Base-by-base conservation (phyloP, 148 eudicot species). In the Rheum nobile region DNA sequence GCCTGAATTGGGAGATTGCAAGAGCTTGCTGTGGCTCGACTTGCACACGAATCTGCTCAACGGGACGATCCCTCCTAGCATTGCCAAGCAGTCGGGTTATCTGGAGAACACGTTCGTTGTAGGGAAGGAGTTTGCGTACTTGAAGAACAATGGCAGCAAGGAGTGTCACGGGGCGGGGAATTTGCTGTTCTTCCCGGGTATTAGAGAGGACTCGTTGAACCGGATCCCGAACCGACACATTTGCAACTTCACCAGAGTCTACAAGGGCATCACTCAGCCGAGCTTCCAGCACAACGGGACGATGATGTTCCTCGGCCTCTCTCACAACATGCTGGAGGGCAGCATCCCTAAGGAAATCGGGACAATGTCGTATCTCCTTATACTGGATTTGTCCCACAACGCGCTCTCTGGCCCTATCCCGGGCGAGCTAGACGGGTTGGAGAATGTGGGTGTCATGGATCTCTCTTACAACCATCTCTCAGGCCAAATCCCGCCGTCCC, bases 121-220 rank as follows among this genome's bases (percentile, higher is more conserved):
- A 0, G 97, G 90, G 43, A 93, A 91, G 78, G 79, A 82, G 67
- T 91, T 81, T 57, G 84, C 82, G 1, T 93, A 93, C 67, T 82
- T 93, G 76, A 93, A 84, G 80, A 93, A 91, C 41, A 85, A 87
- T 72, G 95, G 95, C 21, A 88, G 95, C 75, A 77, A 81, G 71
- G 82, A 87, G 69, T 93, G 97, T 57, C 97, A 84, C 75, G 98
- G 98, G 63, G 83, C 95, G 0, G 98, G 98, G 43, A 91, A 89
- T 85, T 83, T 93, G 86, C 89, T 93, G 19, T 96, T 89, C 61
- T 93, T 85, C 77, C 87, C 88, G 0, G 98, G 97, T 1, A 91
- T 93, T 19, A 79, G 91, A 67, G 76, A 78, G 8, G 87, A 80
- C 1, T 85, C 91, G 31, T 47, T 91, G 63, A 24, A 74, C 75